phyloP scores from a whole-genome alignment of 1,284 basidiomycete species.

The Pisolithus thermaeus region DNA sequence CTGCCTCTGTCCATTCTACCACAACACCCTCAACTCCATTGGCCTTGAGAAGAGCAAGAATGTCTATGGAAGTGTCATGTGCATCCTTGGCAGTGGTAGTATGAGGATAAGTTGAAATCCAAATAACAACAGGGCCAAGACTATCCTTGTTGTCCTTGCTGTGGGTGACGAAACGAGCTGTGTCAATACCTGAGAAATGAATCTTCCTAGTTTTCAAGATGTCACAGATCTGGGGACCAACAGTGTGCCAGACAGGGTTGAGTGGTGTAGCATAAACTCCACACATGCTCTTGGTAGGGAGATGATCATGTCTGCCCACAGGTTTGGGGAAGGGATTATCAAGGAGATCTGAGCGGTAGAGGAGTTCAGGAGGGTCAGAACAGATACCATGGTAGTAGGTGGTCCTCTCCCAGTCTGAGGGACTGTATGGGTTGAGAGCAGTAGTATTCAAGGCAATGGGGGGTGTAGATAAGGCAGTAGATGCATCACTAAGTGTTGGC shows the following conservation, averaged over 20 bases:
- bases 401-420: constrained; percentile 9
- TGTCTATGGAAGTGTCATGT: constrained; percentile 15
- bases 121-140: constrained; percentile 20
- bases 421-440: constrained; percentile 3
- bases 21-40: constrained; percentile 12
- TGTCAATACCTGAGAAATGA: constrained; percentile 13
- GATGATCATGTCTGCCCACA: constrained; percentile 6
- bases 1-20: constrained; percentile 22
- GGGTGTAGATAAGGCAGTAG: background rate
- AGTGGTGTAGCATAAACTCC: constrained; percentile 21
- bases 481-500: background rate
- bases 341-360: constrained; percentile 21
- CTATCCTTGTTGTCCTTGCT: constrained; percentile 9
- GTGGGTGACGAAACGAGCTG: constrained; percentile 18
- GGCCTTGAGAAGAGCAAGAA: constrained; percentile 10
- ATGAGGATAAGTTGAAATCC: constrained; percentile 16
- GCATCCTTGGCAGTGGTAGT: constrained; percentile 15
- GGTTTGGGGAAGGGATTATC: constrained; percentile 14
- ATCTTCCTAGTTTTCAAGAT: constrained; percentile 12
- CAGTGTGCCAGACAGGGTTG: constrained; percentile 21
- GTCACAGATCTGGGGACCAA: constrained; percentile 15
- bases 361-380: constrained; percentile 19
- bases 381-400: constrained; percentile 18
- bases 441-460: background rate
- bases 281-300: constrained; percentile 17